Conservation (phyloP, 2,329 filamentous ascomycete species). For the Trichoderma aggressivum region DNA sequence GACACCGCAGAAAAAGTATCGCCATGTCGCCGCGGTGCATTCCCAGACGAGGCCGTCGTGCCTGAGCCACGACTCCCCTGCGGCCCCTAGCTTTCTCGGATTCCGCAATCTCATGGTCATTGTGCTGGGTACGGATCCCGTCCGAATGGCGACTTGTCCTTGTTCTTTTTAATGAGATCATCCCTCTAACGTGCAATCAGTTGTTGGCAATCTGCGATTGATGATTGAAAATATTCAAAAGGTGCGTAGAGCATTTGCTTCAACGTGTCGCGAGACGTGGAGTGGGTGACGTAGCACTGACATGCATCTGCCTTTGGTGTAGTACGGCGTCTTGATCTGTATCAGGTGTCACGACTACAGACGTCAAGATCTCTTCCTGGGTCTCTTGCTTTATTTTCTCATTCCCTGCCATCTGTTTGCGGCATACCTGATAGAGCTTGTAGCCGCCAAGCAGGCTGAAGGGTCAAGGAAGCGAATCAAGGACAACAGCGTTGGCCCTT, state of each 20-base stretch:
- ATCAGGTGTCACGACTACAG: slow-evolving; percentile 86
- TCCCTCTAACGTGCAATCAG: slow-evolving; percentile 41
- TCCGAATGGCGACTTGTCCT: background rate
- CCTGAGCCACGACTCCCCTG: slow-evolving; percentile 76
- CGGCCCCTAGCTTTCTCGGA: slow-evolving; percentile 79
- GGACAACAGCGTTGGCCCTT: slow-evolving; percentile 45
- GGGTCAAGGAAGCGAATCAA: slow-evolving; percentile 56
- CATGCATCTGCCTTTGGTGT: slow-evolving; percentile 18
- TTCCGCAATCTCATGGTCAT: slow-evolving; percentile 97
- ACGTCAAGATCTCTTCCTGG: slow-evolving; percentile 70
- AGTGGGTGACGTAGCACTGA: background rate
- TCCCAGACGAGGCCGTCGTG: slow-evolving; percentile 68
- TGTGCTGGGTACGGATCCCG: slow-evolving; percentile 63
- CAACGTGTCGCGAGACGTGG: background rate
- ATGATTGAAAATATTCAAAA: slow-evolving; percentile 98
- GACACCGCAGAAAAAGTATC: slow-evolving; percentile 63
- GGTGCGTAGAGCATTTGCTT: slow-evolving; percentile 41
- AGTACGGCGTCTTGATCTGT: slow-evolving; percentile 95
- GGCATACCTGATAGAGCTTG: slow-evolving; percentile 84
- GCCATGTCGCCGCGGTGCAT: slow-evolving; percentile 88
- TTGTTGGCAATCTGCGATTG: slow-evolving; percentile 88
- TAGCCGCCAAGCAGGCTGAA: slow-evolving; percentile 76
- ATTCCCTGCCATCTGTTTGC: slow-evolving; percentile 89
- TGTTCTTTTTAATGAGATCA: background rate
- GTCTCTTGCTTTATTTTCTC: slow-evolving; percentile 74